Percentiles rank a stretch among this genome's conserved stretches.
phyloP scores from a whole-genome alignment of 257 asterid genomes.

The Oldenlandia corymbosa region DNA sequence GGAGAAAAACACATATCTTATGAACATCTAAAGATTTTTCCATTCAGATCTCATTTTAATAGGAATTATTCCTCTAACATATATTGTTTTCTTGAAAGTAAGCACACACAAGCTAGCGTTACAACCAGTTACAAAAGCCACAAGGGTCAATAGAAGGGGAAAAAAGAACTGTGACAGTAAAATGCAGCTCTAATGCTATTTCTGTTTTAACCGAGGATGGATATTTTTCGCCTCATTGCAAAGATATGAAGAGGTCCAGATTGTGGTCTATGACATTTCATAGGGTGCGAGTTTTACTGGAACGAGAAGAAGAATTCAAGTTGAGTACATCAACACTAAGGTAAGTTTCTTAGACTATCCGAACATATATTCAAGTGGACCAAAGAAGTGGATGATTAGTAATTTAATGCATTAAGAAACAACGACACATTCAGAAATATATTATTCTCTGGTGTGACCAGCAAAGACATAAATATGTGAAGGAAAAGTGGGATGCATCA shows the following conservation, averaged over 20 bases:
- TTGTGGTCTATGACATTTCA: not conserved
- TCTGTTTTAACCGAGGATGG: not conserved
- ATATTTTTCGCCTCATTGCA: not conserved
- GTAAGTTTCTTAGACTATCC: no score
- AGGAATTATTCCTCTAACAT: not conserved
- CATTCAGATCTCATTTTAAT: not conserved
- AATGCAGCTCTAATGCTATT: not conserved
- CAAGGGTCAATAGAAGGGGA: not conserved
- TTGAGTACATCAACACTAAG: not conserved
- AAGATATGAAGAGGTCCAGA: not conserved
- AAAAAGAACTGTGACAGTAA: not conserved
- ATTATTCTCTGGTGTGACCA: constrained; percentile 7
- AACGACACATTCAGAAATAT: not conserved
- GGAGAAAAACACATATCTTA: constrained; percentile 3
- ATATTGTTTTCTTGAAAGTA: no score
- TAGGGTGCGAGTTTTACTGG: not conserved
- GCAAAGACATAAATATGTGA: constrained; percentile 10
- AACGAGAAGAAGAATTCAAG: not conserved
- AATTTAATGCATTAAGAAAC: not conserved
- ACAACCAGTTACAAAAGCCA: not conserved
- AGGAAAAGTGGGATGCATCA: constrained; percentile 19
- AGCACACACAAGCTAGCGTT: not conserved
- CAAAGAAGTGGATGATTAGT: not conserved
- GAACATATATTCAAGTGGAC: no score
- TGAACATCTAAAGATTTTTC: not conserved